These are phyloP conservation scores for Penicillium brasilianum DNA, from an alignment of 2,329 filamentous ascomycete genomes.

Conservation along the genomic window DNA sequence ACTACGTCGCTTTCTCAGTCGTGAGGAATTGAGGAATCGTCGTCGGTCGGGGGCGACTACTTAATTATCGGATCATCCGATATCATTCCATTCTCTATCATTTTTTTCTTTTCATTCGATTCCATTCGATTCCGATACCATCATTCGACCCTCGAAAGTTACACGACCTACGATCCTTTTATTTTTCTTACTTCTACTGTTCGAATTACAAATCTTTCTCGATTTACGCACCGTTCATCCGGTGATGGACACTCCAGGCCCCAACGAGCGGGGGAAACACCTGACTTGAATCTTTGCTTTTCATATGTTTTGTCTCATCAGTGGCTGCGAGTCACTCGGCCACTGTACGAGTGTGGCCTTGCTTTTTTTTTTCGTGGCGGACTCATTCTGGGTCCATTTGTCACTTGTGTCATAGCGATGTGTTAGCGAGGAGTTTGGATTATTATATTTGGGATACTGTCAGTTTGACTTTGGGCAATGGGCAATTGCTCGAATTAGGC, in stretches of 20 bases:
- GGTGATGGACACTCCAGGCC: neutral
- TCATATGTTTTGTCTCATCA: neutral
- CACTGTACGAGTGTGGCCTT: neutral
- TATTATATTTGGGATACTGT: neutral
- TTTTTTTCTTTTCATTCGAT: slow-evolving; percentile 6
- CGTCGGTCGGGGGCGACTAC: slow-evolving; percentile 25
- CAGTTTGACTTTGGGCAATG: neutral
- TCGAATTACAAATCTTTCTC: neutral
- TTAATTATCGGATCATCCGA: slow-evolving; percentile 9
- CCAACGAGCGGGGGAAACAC: slow-evolving; percentile 14
- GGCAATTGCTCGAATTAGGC: neutral
- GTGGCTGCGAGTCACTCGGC: neutral
- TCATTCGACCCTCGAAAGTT: neutral
- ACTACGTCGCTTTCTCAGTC: slow-evolving; percentile 40
- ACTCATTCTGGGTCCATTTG: neutral
- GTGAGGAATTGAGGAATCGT: slow-evolving; percentile 38
- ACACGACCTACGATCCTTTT: neutral
- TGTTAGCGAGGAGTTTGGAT: slow-evolving; percentile 16
- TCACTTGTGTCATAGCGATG: slow-evolving; percentile 8
- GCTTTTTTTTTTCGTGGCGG: neutral
- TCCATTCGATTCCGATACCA: slow-evolving; percentile 6
- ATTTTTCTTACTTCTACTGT: neutral
- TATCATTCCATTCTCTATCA: slow-evolving; percentile 10
- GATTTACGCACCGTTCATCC: neutral
- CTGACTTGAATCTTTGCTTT: slow-evolving; percentile 12